Evolutionary conservation across 306 rosid species (phyloP), one percentile per base, ranked within the genome.

Genomic region (Cucurbita moschata): DNA sequence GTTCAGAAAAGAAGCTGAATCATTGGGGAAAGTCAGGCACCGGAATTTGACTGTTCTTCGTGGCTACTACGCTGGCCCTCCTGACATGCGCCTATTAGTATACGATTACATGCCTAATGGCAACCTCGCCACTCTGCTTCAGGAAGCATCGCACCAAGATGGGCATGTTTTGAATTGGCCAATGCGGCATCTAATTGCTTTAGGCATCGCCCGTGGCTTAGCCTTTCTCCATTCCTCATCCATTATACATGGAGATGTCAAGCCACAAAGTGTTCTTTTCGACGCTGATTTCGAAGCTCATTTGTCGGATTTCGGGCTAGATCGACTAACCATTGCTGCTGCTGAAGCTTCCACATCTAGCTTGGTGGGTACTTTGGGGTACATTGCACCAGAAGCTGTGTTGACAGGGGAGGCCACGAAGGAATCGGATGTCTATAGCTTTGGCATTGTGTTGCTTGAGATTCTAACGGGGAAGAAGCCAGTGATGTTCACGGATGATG

Each of bases 161-260:
- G 98, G 98, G 5, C 98, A 92, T 77, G 98, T 92, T 61, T 84
- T 92, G 13, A 92, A 92, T 73, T 92, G 98, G 98, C 98, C 98
- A 78, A 92, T 92, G 98, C 87, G 98, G 37, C 98, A 92, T 77
- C 96, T 92, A 83, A 92, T 92, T 72, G 96, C 98, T 5, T 88
- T 92, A 0, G 98, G 98, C 52, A 86, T 92, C 6, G 96, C 98
- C 52, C 96, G 98, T 38, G 98, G 98, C 23, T 37, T 92, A 68
- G 96, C 96, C 54, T 92, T 90, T 80, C 86, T 92, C 12, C 98
- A 92, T 83, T 87, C 87, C 4, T 87, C 93, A 61, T 49, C 96
- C 56, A 75, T 79, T 23, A 90, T 92, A 39, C 98, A 92, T 4
- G 92, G 91, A 4, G 96, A 90, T 26, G 83, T 92, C 14, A 92